Base-by-base conservation (phyloP, 495 filamentous ascomycete genomes). In the Saxispiralis lemnorum region DNA sequence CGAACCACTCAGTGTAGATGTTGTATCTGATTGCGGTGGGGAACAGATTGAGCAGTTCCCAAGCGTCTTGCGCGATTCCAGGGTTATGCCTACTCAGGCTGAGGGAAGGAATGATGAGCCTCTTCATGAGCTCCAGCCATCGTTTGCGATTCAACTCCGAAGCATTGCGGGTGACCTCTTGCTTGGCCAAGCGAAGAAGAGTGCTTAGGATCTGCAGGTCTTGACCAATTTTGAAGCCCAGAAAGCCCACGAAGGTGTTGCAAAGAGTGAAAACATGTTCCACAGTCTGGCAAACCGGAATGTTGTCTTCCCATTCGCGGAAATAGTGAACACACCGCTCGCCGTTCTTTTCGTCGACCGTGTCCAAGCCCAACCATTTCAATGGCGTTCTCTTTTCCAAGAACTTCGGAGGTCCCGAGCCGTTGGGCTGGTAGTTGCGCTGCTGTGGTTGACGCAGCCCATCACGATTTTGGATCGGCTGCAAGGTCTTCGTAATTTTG, bases 241-340 rank as follows among this genome's bases (percentile, higher is more conserved):
- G 76, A 18, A 85, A 64, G 47, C 88, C 87, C 16, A 93, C 65
- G 19, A 99, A 68, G 0, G 87, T 85, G 35, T 76, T 74, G 61
- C 83, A 93, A 10, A 99, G 73, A 2, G 74, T 71, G 53, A 96
- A 89, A 2, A 99, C 67, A 54, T 99, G 89, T 50, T 93, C 84
- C 6, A 93, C 72, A 2, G 66, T 79, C 56, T 93, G 86, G 54
- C 89, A 96, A 9, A 93, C 62, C 1, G 92, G 92, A 21, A 96
- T 67, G 48, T 85, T 88, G 48, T 96, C 88, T 9, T 79, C 69
- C 92, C 92, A 99, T 43, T 96, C 87, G 45, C 95, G 88, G 77
- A 85, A 94, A 61, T 96, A 99, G 58, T 92, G 96, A 19, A 80
- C 71, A 55, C 93, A 94, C 38, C 76, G 72, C 4, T 67, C 71